Evolutionary conservation across 2,329 filamentous ascomycete genomes (phyloP).

Genomic region (Scedosporium apiospermum): DNA sequence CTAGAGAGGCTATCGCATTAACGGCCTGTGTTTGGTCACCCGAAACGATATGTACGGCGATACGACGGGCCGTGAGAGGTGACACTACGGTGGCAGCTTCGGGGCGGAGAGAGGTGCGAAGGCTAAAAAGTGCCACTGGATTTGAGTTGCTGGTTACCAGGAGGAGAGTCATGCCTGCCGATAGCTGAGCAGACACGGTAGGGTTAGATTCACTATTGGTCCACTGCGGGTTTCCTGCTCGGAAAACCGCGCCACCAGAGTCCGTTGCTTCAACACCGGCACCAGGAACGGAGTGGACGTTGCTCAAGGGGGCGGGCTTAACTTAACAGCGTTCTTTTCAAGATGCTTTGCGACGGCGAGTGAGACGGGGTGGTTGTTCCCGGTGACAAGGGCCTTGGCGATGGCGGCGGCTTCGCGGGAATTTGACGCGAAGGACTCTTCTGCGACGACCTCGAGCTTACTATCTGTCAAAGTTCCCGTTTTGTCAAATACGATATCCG

Average conservation of each 20-base stretch:
- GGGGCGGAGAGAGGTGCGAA: slow-evolving; percentile 25
- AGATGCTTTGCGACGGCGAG: slow-evolving; percentile 34
- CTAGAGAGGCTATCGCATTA: slow-evolving; percentile 33
- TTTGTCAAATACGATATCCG: slow-evolving; percentile 54
- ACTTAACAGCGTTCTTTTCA: slow-evolving; percentile 9
- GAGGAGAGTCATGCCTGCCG: slow-evolving; percentile 17
- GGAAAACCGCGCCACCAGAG: slow-evolving; percentile 14
- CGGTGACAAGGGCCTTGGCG: slow-evolving; percentile 20
- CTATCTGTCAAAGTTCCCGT: slow-evolving; percentile 52
- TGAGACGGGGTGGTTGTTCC: slow-evolving; percentile 43
- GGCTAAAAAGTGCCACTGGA: slow-evolving; percentile 37
- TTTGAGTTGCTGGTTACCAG: slow-evolving; percentile 15
- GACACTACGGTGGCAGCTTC: slow-evolving; percentile 34
- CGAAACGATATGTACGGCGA: slow-evolving; percentile 44
- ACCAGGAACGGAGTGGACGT: slow-evolving; percentile 29
- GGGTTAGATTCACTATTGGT: slow-evolving; percentile 16
- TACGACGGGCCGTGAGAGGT: slow-evolving; percentile 33
- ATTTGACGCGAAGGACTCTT: slow-evolving; percentile 13
- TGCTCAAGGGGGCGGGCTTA: slow-evolving; percentile 3
- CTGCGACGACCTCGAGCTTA: slow-evolving; percentile 19
- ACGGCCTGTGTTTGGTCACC: slow-evolving; percentile 45
- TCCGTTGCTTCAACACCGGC: slow-evolving; percentile 25
- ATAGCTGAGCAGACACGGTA: slow-evolving; percentile 12
- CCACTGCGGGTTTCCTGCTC: slow-evolving; percentile 38
- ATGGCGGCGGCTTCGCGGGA: slow-evolving; percentile 12